A percentile compares a stretch with the other conserved stretches of the same genome.
Evolutionary conservation across 2,329 filamentous ascomycete species (phyloP).

Genomic region (Aspergillus tanneri): DNA sequence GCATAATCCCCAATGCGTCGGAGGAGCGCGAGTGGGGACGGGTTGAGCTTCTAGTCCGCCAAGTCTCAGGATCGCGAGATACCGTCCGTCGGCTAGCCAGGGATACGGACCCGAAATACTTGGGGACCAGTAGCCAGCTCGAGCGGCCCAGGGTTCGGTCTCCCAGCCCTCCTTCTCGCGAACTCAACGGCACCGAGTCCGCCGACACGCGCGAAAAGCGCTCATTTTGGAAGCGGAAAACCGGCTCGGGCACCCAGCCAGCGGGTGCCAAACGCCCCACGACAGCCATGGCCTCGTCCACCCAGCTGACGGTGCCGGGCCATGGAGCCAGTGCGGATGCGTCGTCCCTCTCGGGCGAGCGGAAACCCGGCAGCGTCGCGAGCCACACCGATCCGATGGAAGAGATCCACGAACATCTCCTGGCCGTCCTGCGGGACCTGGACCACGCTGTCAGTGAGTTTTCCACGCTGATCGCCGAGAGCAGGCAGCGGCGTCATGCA

Average conservation of each 20-base stretch:
- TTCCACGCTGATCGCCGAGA: slow-evolving; percentile 70
- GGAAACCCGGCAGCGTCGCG: slow-evolving; percentile 34
- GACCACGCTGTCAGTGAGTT: slow-evolving; percentile 84
- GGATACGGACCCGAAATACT: slow-evolving; percentile 70
- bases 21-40: slow-evolving; percentile 85
- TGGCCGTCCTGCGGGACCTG: slow-evolving; percentile 78
- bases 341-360: slow-evolving; percentile 28
- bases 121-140: slow-evolving; percentile 21
- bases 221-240: slow-evolving; percentile 90
- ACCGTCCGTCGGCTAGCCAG: slow-evolving; percentile 82
- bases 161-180: slow-evolving; percentile 34
- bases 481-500: slow-evolving; percentile 69
- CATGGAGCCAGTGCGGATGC: slow-evolving; percentile 30
- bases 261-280: slow-evolving; percentile 43
- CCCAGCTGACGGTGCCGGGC: slow-evolving; percentile 53
- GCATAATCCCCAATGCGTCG: slow-evolving; percentile 39
- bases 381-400: slow-evolving; percentile 55
- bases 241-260: slow-evolving; percentile 52
- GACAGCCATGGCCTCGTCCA: slow-evolving; percentile 49
- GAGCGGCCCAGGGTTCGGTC: slow-evolving; percentile 34
- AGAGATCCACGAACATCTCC: slow-evolving; percentile 76
- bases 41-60: slow-evolving; percentile 80
- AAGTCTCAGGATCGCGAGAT: slow-evolving; percentile 83
- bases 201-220: slow-evolving; percentile 56
- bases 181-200: slow-evolving; percentile 38